Base-by-base conservation (phyloP, 2,329 filamentous ascomycete genomes). In the Ambrosiella cleistominuta region DNA sequence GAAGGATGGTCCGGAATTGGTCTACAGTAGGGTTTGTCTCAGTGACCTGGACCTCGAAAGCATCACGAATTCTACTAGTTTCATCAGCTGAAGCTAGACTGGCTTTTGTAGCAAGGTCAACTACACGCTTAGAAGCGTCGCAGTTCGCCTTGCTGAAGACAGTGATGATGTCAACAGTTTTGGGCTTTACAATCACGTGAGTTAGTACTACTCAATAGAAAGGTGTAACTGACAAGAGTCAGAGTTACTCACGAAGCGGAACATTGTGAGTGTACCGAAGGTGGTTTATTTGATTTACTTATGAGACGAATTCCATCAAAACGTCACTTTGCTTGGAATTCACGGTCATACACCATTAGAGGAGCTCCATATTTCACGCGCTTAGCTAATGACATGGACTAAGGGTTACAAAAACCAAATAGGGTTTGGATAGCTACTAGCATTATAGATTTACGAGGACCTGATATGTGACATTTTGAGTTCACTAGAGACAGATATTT, bases 81-180 rank as follows among this genome's bases (percentile, higher is more conserved):
- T 59, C 56, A 38, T 50, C 53, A 36, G 69, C 64, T 47, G 77
- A 71, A 51, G 76, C 78, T 69, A 89, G 81, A 9, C 73, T 68
- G 11, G 87, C 82, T 53, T 80, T 81, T 53, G 85, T 83, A 61
- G 97, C 80, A 57, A 95, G 73, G 47, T 80, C 83, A 62, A 84
- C 80, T 38, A 85, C 85, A 61, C 85, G 81, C 55, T 80, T 75
- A 2, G 90, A 96, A 63, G 84, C 77, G 19, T 85, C 79, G 57
- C 80, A 79, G 65, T 76, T 78, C 60, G 91, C 80, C 70, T 87
- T 86, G 79, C 96, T 90, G 77, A 97, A 98, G 75, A 98, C 83
- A 62, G 91, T 97, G 68, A 97, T 81, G 64, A 95, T 87, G 75
- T 97, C 90, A 70, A 87, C 79, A 64, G 85, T 79, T 76, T 88